These are phyloP conservation scores for Haberlea rhodopensis DNA, from an alignment of 257 asterid species.

Conservation along the genomic window DNA sequence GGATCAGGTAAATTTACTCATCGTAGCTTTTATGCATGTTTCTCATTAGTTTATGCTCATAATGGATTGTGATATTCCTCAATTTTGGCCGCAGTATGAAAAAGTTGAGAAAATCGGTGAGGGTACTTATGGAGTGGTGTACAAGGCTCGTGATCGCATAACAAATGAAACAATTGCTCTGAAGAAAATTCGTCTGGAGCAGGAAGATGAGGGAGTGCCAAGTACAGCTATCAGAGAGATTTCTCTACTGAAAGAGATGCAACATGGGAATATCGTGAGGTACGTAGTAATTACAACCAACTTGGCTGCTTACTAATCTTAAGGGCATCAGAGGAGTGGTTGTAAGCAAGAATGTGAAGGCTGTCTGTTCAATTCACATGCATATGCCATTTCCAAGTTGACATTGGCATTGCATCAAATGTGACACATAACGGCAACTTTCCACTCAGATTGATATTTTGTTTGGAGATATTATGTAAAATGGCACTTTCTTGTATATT, in stretches of 20 bases:
- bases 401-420: conserved; percentile 5
- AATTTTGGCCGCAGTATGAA: conserved; percentile 57
- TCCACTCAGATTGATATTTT: conserved; percentile 1
- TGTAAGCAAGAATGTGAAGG: conserved; percentile 15
- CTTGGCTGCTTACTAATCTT: conserved; percentile 11
- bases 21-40: conserved; percentile 2
- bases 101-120: conserved; percentile 98
- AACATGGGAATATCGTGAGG: conserved; percentile 92
- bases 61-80: conserved; percentile 24
- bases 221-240: conserved; percentile 97
- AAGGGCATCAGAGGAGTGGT: conserved; percentile 1
- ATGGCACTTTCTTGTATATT: conserved; percentile 5
- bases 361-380: conserved; percentile 1
- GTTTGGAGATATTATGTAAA: conserved; percentile 13
- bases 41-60: not conserved
- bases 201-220: conserved; percentile 99
- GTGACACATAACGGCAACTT: not conserved
- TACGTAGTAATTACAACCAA: conserved; percentile 21
- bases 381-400: conserved; percentile 15
- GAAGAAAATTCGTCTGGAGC: conserved; percentile 95
- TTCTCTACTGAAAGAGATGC: conserved; percentile 97
- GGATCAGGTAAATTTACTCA: conserved; percentile 68
- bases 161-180: conserved; percentile 92
- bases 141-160: conserved; percentile 83
- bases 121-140: conserved; percentile 96